Conservation (phyloP, 148 eudicot genomes). For the Cornus suecica region DNA sequence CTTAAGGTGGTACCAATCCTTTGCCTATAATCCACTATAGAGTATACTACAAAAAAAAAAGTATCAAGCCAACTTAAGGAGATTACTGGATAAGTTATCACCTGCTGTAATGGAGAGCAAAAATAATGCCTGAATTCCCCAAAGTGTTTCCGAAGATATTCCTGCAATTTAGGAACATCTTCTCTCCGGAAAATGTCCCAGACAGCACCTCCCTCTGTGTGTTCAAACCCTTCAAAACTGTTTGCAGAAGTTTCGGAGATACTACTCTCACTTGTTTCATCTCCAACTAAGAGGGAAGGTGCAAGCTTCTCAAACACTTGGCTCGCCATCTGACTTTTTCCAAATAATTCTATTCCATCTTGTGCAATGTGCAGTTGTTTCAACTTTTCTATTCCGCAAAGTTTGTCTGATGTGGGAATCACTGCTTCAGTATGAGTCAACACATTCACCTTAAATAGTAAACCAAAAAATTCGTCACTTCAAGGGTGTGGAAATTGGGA, state of each 20-base stretch:
- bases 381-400: conserved; percentile 24
- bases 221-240: conserved; percentile 23
- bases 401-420: conserved; percentile 16
- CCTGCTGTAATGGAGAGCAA: conserved; percentile 37
- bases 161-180: conserved; percentile 44
- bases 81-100: conserved; percentile 8
- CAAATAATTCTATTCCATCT: conserved; percentile 47
- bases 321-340: conserved; percentile 3
- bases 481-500: not conserved
- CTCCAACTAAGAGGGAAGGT: not conserved
- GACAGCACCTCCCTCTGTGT: conserved; percentile 39
- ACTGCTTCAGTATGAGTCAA: conserved; percentile 53
- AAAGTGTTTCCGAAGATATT: conserved; percentile 39
- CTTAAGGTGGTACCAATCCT: not conserved
- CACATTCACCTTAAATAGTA: conserved; percentile 47
- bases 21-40: not conserved
- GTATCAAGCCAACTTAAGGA: not conserved
- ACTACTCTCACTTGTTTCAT: not conserved
- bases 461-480: not conserved
- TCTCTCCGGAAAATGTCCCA: conserved; percentile 56
- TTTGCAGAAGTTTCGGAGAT: not conserved
- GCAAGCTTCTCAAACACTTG: conserved; percentile 8
- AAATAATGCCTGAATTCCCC: conserved; percentile 46
- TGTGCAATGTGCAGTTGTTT: conserved; percentile 51
- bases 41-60: not conserved